These are phyloP conservation scores for Leccinellum luteum DNA, from an alignment of 768 basidiomycete genomes.

Conservation along the genomic window DNA sequence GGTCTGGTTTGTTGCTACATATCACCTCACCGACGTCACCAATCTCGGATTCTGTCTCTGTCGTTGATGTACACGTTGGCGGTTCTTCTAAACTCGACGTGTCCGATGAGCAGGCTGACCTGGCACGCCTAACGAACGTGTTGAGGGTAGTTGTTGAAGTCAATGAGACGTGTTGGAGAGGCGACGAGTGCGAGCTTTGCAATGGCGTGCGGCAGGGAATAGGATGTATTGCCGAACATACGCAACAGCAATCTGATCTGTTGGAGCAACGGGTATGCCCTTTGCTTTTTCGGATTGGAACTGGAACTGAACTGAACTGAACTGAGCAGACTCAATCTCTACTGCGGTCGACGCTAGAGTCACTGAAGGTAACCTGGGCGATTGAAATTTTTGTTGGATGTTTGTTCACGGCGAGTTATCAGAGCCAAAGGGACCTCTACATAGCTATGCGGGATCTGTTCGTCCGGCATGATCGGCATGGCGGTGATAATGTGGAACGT, in stretches of 20 bases:
- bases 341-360: constrained; percentile 69
- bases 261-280: constrained; percentile 66
- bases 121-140: constrained; percentile 80
- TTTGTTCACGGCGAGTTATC: constrained; percentile 13
- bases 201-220: constrained; percentile 75
- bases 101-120: constrained; percentile 64
- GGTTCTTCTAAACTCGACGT: constrained; percentile 24
- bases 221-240: constrained; percentile 60
- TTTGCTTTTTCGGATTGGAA: not conserved
- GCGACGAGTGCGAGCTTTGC: constrained; percentile 78
- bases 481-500: constrained; percentile 83
- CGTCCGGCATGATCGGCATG: constrained; percentile 83
- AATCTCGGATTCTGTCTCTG: constrained; percentile 13
- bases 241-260: constrained; percentile 69
- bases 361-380: constrained; percentile 57
- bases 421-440: constrained; percentile 84
- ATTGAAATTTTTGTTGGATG: constrained; percentile 3
- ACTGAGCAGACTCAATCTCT: constrained; percentile 54
- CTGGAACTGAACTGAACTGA: constrained; percentile 9
- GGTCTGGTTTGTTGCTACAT: constrained; percentile 33
- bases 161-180: constrained; percentile 79
- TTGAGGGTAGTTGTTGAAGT: constrained; percentile 75
- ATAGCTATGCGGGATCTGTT: constrained; percentile 85
- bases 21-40: constrained; percentile 23
- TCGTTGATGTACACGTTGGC: constrained; percentile 7